These are phyloP conservation scores for Alternaria atra DNA, from an alignment of 2,329 filamentous ascomycete genomes.

Conservation along the genomic window DNA sequence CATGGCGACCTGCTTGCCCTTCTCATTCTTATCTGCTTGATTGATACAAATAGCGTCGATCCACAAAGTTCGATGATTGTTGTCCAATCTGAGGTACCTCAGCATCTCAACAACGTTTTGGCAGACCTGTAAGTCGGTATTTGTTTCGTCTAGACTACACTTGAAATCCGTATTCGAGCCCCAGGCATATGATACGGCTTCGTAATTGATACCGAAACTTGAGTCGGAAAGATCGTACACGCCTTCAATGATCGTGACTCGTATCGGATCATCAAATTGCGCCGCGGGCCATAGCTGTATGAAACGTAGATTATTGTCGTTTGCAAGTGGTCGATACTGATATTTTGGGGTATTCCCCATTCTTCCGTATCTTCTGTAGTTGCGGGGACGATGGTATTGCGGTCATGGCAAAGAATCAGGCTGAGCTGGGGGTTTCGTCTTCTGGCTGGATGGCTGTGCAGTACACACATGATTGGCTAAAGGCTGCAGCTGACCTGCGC, in stretches of 20 bases:
- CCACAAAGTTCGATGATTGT: neutral
- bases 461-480: no score
- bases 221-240: neutral
- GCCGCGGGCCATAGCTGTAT: no score
- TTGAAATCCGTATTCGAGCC: neutral
- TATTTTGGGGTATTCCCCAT: no score
- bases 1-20: neutral
- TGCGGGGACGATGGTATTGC: no score
- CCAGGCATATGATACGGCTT: neutral
- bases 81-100: neutral
- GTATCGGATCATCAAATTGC: no score
- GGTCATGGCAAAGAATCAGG: no score
- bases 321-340: no score
- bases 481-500: no score
- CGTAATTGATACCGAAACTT: neutral
- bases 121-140: neutral
- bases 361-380: no score
- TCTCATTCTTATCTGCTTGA: neutral
- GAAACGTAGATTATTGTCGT: no score
- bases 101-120: neutral
- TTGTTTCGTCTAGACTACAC: neutral
- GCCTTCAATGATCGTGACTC: neutral
- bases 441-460: no score
- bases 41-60: neutral
- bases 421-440: no score